Evolutionary conservation across 352 stramenopile species (phyloP).

Genomic region (Plasmopara halstedii): DNA sequence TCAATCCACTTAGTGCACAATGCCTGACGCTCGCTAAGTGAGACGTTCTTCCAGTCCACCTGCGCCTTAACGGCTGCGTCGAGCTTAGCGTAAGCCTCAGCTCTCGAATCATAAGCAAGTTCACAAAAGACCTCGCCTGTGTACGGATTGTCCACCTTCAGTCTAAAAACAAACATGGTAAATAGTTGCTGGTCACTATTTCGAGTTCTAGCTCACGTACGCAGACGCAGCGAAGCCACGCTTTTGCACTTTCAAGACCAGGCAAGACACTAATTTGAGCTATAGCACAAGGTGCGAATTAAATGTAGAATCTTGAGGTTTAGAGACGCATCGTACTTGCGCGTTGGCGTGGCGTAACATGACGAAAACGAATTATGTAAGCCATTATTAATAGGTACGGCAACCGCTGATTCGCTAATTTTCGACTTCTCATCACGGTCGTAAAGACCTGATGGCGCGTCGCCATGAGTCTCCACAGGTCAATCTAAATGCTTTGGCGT

Average conservation of each 20-base stretch:
- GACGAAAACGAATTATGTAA: slow-evolving; percentile 2
- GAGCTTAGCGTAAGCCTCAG: slow-evolving; percentile 47
- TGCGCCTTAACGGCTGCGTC: slow-evolving; percentile 49
- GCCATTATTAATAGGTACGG: too few relatives aligned
- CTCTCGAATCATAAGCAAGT: slow-evolving; percentile 48
- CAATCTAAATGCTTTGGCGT: slow-evolving; percentile 17
- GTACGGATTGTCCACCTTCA: slow-evolving; percentile 76
- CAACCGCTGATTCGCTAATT: slow-evolving; percentile 4
- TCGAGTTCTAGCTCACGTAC: too few relatives aligned
- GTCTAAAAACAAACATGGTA: too few relatives aligned
- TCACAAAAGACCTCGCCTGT: slow-evolving; percentile 56
- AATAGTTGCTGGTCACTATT: too few relatives aligned
- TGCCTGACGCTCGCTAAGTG: slow-evolving; percentile 47
- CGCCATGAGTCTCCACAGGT: slow-evolving; percentile 9
- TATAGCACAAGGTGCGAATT: slow-evolving; percentile 4
- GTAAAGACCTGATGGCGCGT: neutral
- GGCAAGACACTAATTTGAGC: slow-evolving; percentile 13
- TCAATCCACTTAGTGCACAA: slow-evolving; percentile 62
- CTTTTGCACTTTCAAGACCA: slow-evolving; percentile 8
- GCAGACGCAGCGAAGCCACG: slow-evolving; percentile 26
- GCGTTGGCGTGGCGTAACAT: slow-evolving; percentile 20
- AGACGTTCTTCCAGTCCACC: slow-evolving; percentile 46
- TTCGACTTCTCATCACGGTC: slow-evolving; percentile 1
- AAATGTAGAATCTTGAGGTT: neutral
- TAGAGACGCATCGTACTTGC: slow-evolving; percentile 7